Evolutionary conservation across 495 filamentous ascomycete genomes (phyloP), one percentile per base, ranked within the genome.

Genomic region (Penicillium robsamsonii): DNA sequence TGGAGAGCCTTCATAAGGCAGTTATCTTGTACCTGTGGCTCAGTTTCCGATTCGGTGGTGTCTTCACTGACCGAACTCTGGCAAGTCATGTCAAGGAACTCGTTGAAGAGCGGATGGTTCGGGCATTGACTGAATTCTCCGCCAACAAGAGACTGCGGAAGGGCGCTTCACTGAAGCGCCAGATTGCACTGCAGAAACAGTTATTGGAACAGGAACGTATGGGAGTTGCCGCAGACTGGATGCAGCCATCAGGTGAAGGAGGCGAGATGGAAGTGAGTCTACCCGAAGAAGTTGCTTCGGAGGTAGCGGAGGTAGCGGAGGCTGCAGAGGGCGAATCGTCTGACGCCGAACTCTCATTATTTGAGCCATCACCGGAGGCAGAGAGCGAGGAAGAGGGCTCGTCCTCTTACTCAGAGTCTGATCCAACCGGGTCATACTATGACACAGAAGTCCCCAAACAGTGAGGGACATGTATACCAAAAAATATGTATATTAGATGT

Each of bases 21-120:
- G 70, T 97, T 31, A 87, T 93, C 18, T 70, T 93, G 18, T 98
- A 96, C 62, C 76, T 92, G 8, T 98, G 94, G 94, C 77, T 97
- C 17, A 84, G 82, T 55, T 88, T 79, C 60, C 77, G 84, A 5
- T 86, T 87, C 58, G 67, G 86, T 11, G 90, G 92, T 48, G 80
- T 96, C 11, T 96, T 97, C 68, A 81, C 79, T 11, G 89, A 87
- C 57, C 83, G 91, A 57, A 77, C 77, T 27, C 81, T 96, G 22
- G 91, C 90, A 1, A 82, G 87, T 49, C 86, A 96, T 69, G 83
- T 90, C 35, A 97, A 97, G 70, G 66, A 70, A 18, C 57, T 96
- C 46, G 86, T 91, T 15, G 92, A 97, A 74, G 77, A 82, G 27
- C 82, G 80, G 63, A 96, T 98, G 67, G 81, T 90, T 55, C 66